phyloP scores from a whole-genome alignment of 352 stramenopile genomes.

The Globisporangium recalcitrans region DNA sequence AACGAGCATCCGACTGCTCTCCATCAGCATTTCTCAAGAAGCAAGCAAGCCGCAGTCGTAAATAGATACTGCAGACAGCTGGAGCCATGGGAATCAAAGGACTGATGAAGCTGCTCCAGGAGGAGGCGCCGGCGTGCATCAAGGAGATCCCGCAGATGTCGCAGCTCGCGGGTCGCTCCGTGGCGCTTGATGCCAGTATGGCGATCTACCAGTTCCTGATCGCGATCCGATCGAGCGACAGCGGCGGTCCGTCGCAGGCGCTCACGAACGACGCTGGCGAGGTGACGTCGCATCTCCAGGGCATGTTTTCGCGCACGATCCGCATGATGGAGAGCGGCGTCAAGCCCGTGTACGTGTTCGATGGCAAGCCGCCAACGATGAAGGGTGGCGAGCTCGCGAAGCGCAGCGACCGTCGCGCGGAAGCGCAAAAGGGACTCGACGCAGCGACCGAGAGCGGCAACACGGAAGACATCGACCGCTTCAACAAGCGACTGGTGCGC shows the following conservation, averaged over 20 bases:
- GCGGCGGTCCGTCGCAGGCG: slow-evolving; percentile 83
- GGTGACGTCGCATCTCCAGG: slow-evolving; percentile 88
- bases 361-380: slow-evolving; percentile 97
- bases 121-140: slow-evolving; percentile 95
- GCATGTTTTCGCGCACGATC: slow-evolving; percentile 99
- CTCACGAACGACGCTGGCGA: slow-evolving; percentile 98
- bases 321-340: slow-evolving; percentile 97
- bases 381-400: slow-evolving; percentile 97
- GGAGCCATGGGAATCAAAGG: slow-evolving; percentile 98
- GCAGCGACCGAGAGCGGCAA: slow-evolving; percentile 80
- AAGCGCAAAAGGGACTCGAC: slow-evolving; percentile 84
- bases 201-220: slow-evolving; percentile 99
- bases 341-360: slow-evolving; percentile 98
- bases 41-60: background rate
- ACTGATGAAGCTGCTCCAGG: slow-evolving; percentile 97
- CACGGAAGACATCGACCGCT: slow-evolving; percentile 91
- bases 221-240: slow-evolving; percentile 81
- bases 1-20: no score
- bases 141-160: slow-evolving; percentile 93
- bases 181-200: slow-evolving; percentile 99
- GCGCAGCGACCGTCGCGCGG: slow-evolving; percentile 85
- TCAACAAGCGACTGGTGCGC: slow-evolving; percentile 89
- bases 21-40: slow-evolving; percentile 1
- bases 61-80: background rate
- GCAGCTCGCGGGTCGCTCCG: slow-evolving; percentile 92